phyloP scores from a whole-genome alignment of 2,329 filamentous ascomycete genomes.

The Monilinia vaccinii-corymbosi region DNA sequence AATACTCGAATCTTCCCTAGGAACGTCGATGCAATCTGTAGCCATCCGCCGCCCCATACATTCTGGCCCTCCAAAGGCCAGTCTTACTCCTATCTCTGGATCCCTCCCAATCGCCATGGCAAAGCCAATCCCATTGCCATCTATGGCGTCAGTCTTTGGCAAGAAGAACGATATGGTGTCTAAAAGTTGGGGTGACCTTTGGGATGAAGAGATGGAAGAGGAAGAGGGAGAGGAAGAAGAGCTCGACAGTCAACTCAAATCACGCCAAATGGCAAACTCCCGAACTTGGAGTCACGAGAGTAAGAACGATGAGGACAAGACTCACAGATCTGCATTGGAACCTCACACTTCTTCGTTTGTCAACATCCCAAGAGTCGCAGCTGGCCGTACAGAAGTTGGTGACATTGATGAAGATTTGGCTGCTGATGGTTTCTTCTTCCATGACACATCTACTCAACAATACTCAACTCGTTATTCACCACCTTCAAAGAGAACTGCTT shows the following conservation, averaged over 20 bases:
- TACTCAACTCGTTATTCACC: slow-evolving; percentile 48
- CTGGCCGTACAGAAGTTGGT: slow-evolving; percentile 33
- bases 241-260: slow-evolving; percentile 50
- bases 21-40: slow-evolving; percentile 70
- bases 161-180: slow-evolving; percentile 71
- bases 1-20: slow-evolving; percentile 73
- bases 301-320: slow-evolving; percentile 38
- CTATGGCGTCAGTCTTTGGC: slow-evolving; percentile 65
- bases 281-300: slow-evolving; percentile 65
- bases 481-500: slow-evolving; percentile 48
- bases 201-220: slow-evolving; percentile 83
- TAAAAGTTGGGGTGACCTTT: slow-evolving; percentile 99
- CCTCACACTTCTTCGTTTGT: slow-evolving; percentile 43
- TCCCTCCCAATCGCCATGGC: slow-evolving; percentile 75
- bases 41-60: slow-evolving; percentile 42
- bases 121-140: slow-evolving; percentile 55
- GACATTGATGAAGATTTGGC: slow-evolving; percentile 56
- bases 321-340: slow-evolving; percentile 43
- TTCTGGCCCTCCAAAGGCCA: slow-evolving; percentile 39
- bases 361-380: slow-evolving; percentile 35
- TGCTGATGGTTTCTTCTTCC: slow-evolving; percentile 64
- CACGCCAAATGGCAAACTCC: slow-evolving; percentile 53
- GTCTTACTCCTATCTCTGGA: slow-evolving; percentile 51
- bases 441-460: slow-evolving; percentile 43
- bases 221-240: slow-evolving; percentile 72